phyloP scores from a whole-genome alignment of 257 asterid genomes.

The Dorcoceras hygrometricum region DNA sequence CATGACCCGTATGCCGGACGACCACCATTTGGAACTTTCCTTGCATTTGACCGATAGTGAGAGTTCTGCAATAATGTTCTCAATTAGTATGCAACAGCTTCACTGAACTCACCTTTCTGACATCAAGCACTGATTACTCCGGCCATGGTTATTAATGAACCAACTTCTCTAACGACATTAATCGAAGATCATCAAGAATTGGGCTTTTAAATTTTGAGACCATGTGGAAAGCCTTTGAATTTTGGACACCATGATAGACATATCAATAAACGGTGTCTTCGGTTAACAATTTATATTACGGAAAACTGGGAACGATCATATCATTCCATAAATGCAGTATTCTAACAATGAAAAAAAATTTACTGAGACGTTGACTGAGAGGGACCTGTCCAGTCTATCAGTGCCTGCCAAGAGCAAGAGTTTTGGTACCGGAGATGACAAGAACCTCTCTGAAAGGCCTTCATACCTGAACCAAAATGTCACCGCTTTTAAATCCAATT shows the following conservation, averaged over 20 bases:
- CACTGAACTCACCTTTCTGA: no score
- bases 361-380: slow-evolving; percentile 11
- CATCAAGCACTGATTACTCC: no score
- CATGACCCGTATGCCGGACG: slow-evolving; percentile 92
- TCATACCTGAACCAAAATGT: slow-evolving; percentile 72
- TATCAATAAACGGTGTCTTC: no score
- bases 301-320: background rate
- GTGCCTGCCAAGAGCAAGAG: slow-evolving; percentile 97
- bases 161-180: no score
- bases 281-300: no score
- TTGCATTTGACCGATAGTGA: slow-evolving; percentile 96
- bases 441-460: slow-evolving; percentile 90
- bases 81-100: background rate
- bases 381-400: slow-evolving; percentile 92
- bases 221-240: no score
- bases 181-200: no score
- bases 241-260: no score
- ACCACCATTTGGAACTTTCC: slow-evolving; percentile 98
- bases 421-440: slow-evolving; percentile 82
- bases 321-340: background rate
- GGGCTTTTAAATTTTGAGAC: no score
- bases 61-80: slow-evolving; percentile 55
- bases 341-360: background rate
- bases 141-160: no score
- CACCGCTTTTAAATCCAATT: slow-evolving; percentile 2